phyloP scores from a whole-genome alignment of 179 eudicot genomes.

The Silene vulgaris region DNA sequence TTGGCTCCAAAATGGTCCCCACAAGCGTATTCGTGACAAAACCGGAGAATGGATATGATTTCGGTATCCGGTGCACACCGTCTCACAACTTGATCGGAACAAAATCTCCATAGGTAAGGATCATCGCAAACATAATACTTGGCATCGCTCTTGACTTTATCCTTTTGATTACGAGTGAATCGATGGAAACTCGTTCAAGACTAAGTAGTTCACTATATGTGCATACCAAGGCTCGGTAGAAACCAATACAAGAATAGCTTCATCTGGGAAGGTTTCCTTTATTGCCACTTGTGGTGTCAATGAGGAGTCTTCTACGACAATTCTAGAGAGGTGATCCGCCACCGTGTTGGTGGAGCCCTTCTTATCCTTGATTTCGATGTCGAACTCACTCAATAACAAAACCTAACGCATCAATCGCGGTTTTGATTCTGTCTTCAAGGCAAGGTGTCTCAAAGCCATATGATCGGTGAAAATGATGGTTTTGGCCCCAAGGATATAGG shows the following conservation, averaged over 20 bases:
- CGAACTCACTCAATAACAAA: conserved; percentile 10
- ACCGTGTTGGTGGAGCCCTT: neutral
- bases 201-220: neutral
- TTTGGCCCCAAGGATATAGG: neutral
- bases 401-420: conserved; percentile 3
- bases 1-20: too few species aligned
- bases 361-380: neutral
- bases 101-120: conserved; percentile 15
- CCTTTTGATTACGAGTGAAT: neutral
- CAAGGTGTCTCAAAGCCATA: neutral
- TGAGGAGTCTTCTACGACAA: neutral
- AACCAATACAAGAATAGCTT: neutral
- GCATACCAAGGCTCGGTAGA: neutral
- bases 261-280: neutral
- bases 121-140: conserved; percentile 20
- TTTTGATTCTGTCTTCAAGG: neutral
- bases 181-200: neutral
- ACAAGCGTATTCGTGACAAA: neutral
- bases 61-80: conserved; percentile 4
- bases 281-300: neutral
- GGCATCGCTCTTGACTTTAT: neutral
- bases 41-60: neutral
- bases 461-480: neutral
- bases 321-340: neutral
- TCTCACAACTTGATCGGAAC: conserved; percentile 9